Evolutionary conservation across 495 filamentous ascomycete genomes (phyloP).

Genomic region (Podospora comata): DNA sequence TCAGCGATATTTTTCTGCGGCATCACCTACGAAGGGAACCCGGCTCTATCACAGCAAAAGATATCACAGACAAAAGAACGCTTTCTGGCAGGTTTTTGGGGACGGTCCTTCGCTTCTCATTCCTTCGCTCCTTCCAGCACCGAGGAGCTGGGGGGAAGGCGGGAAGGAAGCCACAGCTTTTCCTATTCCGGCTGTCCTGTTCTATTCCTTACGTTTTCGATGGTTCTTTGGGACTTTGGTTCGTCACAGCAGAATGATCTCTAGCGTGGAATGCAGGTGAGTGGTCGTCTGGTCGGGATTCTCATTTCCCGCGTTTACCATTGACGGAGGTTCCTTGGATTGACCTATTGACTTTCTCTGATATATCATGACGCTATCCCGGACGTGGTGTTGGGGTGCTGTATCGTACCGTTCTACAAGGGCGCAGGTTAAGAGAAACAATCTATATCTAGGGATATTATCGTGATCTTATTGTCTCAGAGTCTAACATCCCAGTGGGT

Average conservation of each 20-base stretch:
- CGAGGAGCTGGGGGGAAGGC: constrained; percentile 16
- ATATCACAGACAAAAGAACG: neutral
- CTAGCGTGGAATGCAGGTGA: neutral
- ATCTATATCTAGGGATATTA: neutral
- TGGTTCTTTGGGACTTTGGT: neutral
- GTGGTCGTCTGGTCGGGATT: neutral
- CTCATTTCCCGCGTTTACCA: neutral
- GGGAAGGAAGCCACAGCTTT: neutral
- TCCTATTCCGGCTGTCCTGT: neutral
- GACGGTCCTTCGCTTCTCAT: neutral
- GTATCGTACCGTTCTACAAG: neutral
- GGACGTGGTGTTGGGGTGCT: neutral
- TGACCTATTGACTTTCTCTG: neutral
- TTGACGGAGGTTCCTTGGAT: neutral
- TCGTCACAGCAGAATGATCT: neutral
- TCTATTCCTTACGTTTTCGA: neutral
- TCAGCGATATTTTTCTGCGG: neutral
- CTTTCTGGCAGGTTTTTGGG: neutral
- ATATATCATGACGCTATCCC: neutral
- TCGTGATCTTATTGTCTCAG: neutral
- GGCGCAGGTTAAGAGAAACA: neutral
- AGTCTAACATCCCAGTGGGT: neutral
- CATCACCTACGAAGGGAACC: neutral
- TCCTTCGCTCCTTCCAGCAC: constrained; percentile 10
- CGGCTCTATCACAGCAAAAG: neutral